Evolutionary conservation across 177 flowering plant genomes (phyloP), one percentile per base, ranked within the genome.

Genomic region (Vitis hybrid): DNA sequence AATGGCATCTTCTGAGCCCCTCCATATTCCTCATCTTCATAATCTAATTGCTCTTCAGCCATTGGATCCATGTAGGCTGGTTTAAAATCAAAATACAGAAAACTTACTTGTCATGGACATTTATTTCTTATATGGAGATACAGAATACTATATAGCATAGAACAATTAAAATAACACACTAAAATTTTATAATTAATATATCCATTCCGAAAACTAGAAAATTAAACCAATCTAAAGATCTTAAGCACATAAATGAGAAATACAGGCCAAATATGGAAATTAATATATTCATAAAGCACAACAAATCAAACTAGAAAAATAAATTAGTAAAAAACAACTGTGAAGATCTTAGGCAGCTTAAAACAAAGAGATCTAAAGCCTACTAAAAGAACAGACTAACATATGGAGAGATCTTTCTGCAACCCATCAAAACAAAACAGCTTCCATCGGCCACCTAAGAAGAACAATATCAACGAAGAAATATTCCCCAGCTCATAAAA

Each of bases 31-130:
- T 88, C 97, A 12, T 89, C 92, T 3, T 77, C 94, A 70, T 79
- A 92, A 77, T 92, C 93, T 72, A 90, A 71, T 71, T 90, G 93
- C 76, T 92, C 94, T 74, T 86, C 94, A 39, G 74, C 84, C 79
- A 73, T 78, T 16, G 86, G 86, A 75, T 91, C 87, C 91, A 87
- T 89, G 51, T 62, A 69, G 50, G 55, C 65, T 31, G 49, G 13
- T 31, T 50, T 64, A 49, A 67, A 70, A 69, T 39, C 66, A 70
- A 60, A 31, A 3, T n/a, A 62, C 56, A 62, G 51, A 31, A 3
- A 67, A 50, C 7, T 58, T 12, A 56, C n/a, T 52, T 64, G 45
- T 39, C 45, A 39, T 39, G 7, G 45, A 39, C 5, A 39, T 39
- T 4, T 39, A 39, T 5, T 39, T 39, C 45, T 39, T 39, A 39